These are phyloP conservation scores for Megacollybia platyphylla DNA, from an alignment of 1,284 basidiomycete species.

Conservation along the genomic window DNA sequence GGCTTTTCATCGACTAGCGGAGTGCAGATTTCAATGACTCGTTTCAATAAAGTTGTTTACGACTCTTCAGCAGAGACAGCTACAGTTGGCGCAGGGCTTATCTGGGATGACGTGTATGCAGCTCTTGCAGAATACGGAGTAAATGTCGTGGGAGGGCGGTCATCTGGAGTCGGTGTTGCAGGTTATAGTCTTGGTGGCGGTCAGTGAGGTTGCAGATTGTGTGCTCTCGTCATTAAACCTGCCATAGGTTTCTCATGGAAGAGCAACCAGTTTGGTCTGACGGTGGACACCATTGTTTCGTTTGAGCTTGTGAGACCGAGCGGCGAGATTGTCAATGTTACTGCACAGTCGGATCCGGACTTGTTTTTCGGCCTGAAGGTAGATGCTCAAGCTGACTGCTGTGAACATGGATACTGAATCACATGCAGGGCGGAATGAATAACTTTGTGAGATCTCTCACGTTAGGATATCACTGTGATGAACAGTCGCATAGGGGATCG, in stretches of 20 bases:
- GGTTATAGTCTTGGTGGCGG: constrained; percentile 45
- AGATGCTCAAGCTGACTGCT: background rate
- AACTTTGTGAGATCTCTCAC: constrained; percentile 35
- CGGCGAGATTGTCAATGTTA: constrained; percentile 18
- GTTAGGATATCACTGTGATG: background rate
- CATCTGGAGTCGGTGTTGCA: constrained; percentile 40
- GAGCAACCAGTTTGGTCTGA: constrained; percentile 23
- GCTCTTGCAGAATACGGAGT: constrained; percentile 28
- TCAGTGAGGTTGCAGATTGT: constrained; percentile 10
- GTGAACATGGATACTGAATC: background rate
- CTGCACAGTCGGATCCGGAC: constrained; percentile 16
- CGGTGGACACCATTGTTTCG: constrained; percentile 22
- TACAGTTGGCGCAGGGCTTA: constrained; percentile 34
- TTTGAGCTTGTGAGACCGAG: constrained; percentile 25
- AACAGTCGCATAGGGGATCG: constrained; percentile 33
- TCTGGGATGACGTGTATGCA: constrained; percentile 48
- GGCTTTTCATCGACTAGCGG: constrained; percentile 42
- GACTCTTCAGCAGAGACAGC: constrained; percentile 23
- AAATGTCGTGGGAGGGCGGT: constrained; percentile 41
- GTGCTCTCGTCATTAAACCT: background rate
- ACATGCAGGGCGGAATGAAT: constrained; percentile 38
- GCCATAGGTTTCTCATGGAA: constrained; percentile 24
- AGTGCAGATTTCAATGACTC: constrained; percentile 41
- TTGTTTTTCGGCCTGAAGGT: constrained; percentile 19
- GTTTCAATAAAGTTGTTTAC: constrained; percentile 33